Base-by-base conservation (phyloP, 345 rosid genomes). In the Populus ilicifolia region DNA sequence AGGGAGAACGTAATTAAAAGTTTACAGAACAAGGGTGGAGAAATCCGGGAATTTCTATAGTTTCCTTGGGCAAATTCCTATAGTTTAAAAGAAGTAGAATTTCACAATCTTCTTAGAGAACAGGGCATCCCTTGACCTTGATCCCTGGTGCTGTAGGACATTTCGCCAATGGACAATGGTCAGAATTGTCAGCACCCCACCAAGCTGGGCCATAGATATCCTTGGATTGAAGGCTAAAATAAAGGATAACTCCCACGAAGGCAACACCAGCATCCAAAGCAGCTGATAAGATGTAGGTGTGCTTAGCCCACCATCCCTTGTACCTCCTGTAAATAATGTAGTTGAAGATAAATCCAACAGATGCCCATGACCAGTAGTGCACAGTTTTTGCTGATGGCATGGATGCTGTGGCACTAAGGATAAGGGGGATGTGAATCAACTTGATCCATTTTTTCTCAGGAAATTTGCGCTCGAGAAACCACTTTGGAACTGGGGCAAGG, bases 231-330 rank as follows among this genome's bases (percentile, higher is more conserved):
- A 94, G 85, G 17, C 87, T 25, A 11, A 92, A 86, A 79, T 77
- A 94, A 41, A 94, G 81, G 71, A 92, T 2, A 21, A 91, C 75
- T 21, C 83, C 94, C 94, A 92, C 87, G 75, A 89, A 85, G 0
- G 96, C 93, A 21, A 93, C 74, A 13, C 98, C 97, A 16, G 97
- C 97, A 85, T 90, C 97, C 68, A 94, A 62, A 48, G 88, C 96
- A 11, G 97, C 97, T 2, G 97, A 92, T 62, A 90, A 82, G 65
- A 90, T 87, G 70, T 94, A 92, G 72, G 78, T 94, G 71, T 92
- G 87, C 64, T 88, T 81, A 6, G 90, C 93, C 97, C 97, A 94
- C 94, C 98, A 91, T 52, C 48, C 72, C 75, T 88, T 92, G 79
- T 77, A 82, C 86, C 44, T 86, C 14, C 79, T 90, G 81, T 86